Conservation (phyloP, 352 stramenopile species). For the Globisporangium nodosum region DNA sequence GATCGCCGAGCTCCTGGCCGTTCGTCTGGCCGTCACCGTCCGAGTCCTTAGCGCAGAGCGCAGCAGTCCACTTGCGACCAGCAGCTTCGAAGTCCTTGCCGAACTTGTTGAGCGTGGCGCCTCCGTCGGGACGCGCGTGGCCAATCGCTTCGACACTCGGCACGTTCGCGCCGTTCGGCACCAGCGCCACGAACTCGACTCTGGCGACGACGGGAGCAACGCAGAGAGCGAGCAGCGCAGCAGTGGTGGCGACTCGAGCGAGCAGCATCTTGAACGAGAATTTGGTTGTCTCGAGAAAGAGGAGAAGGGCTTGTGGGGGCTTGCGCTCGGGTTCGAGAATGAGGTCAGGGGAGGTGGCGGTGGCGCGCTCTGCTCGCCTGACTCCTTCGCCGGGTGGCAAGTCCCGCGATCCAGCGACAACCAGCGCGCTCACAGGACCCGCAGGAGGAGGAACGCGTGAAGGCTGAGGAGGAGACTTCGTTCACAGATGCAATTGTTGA, state of each 20-base stretch:
- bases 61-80: slow-evolving; percentile 26
- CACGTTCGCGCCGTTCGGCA: slow-evolving; percentile 2
- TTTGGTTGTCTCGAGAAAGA: too few relatives aligned
- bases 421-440: neutral
- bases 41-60: slow-evolving; percentile 27
- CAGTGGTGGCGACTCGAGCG: too few relatives aligned
- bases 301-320: too few relatives aligned
- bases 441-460: neutral
- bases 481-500: neutral
- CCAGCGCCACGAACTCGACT: neutral
- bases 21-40: slow-evolving; percentile 49
- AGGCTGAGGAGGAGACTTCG: neutral
- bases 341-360: too few relatives aligned
- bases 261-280: too few relatives aligned
- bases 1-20: slow-evolving; percentile 54
- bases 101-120: slow-evolving; percentile 21
- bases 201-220: neutral
- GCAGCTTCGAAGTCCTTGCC: slow-evolving; percentile 16
- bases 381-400: neutral
- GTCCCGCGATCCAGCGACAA: neutral
- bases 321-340: too few relatives aligned
- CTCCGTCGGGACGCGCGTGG: slow-evolving; percentile 17
- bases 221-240: neutral
- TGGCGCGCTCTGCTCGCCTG: too few relatives aligned
- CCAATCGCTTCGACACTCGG: slow-evolving; percentile 17